phyloP scores from a whole-genome alignment of 257 asterid genomes.

The Rehmannia glutinosa region DNA sequence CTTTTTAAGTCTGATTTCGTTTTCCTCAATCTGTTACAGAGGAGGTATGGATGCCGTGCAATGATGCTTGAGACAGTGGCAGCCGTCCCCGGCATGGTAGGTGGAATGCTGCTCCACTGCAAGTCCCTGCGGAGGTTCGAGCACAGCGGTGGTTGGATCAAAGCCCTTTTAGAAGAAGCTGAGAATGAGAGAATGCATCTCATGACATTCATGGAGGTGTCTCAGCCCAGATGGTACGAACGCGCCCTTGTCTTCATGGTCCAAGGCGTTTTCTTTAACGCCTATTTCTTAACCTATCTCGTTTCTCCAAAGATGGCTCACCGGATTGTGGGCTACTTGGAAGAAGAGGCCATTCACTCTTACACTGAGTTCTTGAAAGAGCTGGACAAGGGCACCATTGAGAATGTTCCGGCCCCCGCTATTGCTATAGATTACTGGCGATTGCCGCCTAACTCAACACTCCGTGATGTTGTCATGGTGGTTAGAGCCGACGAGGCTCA shows the following conservation, averaged over 20 bases:
- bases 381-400: slow-evolving; percentile 62
- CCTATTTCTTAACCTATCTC: slow-evolving; percentile 50
- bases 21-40: slow-evolving; percentile 39
- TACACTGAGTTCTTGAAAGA: slow-evolving; percentile 51
- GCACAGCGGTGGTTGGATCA: slow-evolving; percentile 76
- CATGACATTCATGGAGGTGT: slow-evolving; percentile 77
- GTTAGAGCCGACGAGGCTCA: slow-evolving; percentile 94
- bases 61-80: slow-evolving; percentile 79
- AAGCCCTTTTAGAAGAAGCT: slow-evolving; percentile 60
- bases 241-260: slow-evolving; percentile 56
- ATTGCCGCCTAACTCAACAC: slow-evolving; percentile 49
- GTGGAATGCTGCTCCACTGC: slow-evolving; percentile 63
- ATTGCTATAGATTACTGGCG: slow-evolving; percentile 93
- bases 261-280: slow-evolving; percentile 67
- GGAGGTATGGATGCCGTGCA: slow-evolving; percentile 68
- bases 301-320: slow-evolving; percentile 61
- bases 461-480: slow-evolving; percentile 74
- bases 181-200: slow-evolving; percentile 77
- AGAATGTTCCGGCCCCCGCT: slow-evolving; percentile 88
- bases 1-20: too few relatives aligned
- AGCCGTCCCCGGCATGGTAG: slow-evolving; percentile 78
- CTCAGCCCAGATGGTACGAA: slow-evolving; percentile 67
- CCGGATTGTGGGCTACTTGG: slow-evolving; percentile 60
- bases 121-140: slow-evolving; percentile 56
- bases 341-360: slow-evolving; percentile 67